Conservation (phyloP, 441 rosid species). For the Adansonia gregorii region DNA sequence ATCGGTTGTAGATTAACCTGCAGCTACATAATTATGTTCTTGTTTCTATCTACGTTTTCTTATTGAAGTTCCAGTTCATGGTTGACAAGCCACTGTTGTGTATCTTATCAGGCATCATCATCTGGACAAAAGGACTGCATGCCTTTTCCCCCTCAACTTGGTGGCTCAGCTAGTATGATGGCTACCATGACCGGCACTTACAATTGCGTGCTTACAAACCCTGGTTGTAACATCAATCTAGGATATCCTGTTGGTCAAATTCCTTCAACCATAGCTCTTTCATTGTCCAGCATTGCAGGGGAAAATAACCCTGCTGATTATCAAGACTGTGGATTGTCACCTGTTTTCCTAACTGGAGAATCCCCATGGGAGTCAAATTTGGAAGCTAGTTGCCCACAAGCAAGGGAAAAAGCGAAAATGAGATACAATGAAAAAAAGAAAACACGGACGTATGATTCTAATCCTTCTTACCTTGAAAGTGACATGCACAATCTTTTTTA, state of each 20-base stretch:
- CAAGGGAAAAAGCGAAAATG: constrained; percentile 67
- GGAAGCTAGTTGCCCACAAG: constrained; percentile 54
- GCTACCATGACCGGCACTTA: constrained; percentile 31
- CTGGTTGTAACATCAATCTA: constrained; percentile 45
- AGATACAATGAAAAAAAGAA: constrained; percentile 76
- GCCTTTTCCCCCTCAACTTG: constrained; percentile 41
- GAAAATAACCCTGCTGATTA: constrained; percentile 55
- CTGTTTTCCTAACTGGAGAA: constrained; percentile 47
- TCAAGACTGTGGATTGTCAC: constrained; percentile 62
- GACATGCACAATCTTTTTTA: background rate
- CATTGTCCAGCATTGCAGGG: constrained; percentile 61
- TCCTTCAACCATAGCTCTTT: constrained; percentile 53
- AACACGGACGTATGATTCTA: constrained; percentile 45
- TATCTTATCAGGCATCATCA: constrained; percentile 50
- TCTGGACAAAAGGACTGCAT: constrained; percentile 49
- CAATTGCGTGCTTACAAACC: constrained; percentile 46
- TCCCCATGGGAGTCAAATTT: constrained; percentile 70
- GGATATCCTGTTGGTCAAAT: constrained; percentile 53
- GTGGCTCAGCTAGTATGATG: constrained; percentile 36
- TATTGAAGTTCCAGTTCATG: background rate
- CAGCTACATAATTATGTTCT: background rate
- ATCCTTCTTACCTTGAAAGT: background rate
- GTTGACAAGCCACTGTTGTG: constrained; percentile 23
- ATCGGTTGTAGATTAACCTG: constrained; percentile 12
- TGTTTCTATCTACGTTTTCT: background rate